Evolutionary conservation across 148 eudicot genomes (phyloP).

Genomic region (Tetragonia tetragonoides): DNA sequence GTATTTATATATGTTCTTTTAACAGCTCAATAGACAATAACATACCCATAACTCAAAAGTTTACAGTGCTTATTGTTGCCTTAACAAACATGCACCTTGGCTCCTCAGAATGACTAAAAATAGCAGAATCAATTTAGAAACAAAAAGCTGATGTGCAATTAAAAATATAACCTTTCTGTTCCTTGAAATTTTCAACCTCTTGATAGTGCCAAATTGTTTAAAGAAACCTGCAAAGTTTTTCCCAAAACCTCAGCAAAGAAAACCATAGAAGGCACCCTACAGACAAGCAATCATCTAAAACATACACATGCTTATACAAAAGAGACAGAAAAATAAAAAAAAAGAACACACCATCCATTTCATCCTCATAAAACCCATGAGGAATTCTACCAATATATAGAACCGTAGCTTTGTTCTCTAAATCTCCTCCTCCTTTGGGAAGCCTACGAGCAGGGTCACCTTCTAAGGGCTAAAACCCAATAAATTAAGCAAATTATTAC

Average conservation of each 20-base stretch:
- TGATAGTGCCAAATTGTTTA: constrained; percentile 77
- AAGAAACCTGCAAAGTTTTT: constrained; percentile 56
- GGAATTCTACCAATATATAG: constrained; percentile 86
- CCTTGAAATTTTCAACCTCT: constrained; percentile 59
- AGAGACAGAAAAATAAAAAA: background rate
- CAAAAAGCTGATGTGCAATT: too few relatives aligned
- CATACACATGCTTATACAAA: background rate
- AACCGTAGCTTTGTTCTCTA: constrained; percentile 56
- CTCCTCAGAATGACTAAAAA: background rate
- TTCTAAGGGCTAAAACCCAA: constrained; percentile 53
- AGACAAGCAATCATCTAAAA: background rate
- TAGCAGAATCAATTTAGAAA: too few relatives aligned
- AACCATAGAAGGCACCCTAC: background rate
- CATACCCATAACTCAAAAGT: too few relatives aligned
- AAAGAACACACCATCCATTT: constrained; percentile 65
- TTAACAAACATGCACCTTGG: background rate
- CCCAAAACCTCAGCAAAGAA: background rate
- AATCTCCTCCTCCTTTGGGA: constrained; percentile 27
- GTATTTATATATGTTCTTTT: too few relatives aligned
- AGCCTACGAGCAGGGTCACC: constrained; percentile 68
- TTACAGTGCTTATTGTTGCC: too few relatives aligned
- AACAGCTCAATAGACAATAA: too few relatives aligned
- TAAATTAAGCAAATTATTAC: background rate
- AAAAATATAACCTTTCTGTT: constrained; percentile 58
- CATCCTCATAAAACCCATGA: constrained; percentile 89